Evolutionary conservation across 176 grass and related monocot genomes (phyloP).

Genomic region (Paspalum notatum): DNA sequence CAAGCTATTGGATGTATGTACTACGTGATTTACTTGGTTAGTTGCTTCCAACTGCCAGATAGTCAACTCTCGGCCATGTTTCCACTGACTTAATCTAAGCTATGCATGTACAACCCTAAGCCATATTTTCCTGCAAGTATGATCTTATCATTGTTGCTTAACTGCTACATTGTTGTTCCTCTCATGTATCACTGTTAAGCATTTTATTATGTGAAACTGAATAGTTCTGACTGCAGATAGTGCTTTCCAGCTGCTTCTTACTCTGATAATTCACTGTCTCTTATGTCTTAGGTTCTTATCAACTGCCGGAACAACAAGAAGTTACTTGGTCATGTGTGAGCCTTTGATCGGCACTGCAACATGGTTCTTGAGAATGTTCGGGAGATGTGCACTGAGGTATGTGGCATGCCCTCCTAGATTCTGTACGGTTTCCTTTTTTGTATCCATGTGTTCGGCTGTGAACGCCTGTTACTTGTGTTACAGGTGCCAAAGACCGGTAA

Average conservation of each 20-base stretch:
- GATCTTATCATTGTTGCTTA: neutral
- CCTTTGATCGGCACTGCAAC: constrained; percentile 95
- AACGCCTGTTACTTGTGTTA: neutral
- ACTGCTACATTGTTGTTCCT: neutral
- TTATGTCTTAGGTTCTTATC: constrained; percentile 73
- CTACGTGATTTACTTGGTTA: neutral
- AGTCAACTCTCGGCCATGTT: neutral
- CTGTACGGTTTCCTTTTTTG: neutral
- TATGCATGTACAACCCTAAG: neutral
- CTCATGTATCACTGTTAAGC: neutral
- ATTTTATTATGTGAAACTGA: neutral
- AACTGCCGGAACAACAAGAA: constrained; percentile 99
- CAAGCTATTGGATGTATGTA: neutral
- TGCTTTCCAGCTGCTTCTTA: neutral
- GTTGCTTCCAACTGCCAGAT: neutral
- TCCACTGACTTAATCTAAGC: neutral
- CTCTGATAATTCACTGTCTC: constrained; percentile 8
- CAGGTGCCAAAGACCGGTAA: constrained; percentile 92
- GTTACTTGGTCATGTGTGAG: constrained; percentile 84
- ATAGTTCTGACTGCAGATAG: neutral
- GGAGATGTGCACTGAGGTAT: constrained; percentile 99
- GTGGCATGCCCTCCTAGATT: neutral
- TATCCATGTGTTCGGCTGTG: neutral
- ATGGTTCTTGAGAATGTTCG: constrained; percentile 98
- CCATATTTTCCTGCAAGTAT: neutral